phyloP scores from a whole-genome alignment of 768 basidiomycete species.

The Candolleomyces eurysporus region DNA sequence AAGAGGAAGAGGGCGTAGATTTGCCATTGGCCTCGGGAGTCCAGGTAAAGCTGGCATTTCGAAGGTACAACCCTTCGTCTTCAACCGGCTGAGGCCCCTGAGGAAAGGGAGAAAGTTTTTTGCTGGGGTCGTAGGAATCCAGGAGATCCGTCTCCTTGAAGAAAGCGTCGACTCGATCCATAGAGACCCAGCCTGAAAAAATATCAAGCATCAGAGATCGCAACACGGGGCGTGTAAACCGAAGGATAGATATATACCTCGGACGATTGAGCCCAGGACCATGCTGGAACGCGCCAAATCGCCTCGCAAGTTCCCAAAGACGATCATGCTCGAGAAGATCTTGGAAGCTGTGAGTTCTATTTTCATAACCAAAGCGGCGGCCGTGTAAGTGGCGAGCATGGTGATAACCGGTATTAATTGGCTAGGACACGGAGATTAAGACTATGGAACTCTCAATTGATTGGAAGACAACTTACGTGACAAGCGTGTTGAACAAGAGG shows the following conservation, averaged over 20 bases:
- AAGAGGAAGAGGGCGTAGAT: conserved; percentile 23
- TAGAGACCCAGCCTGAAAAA: conserved; percentile 52
- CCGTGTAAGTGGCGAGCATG: conserved; percentile 63
- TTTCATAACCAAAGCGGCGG: conserved; percentile 44
- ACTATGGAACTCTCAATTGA: background rate
- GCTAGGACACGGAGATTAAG: conserved; percentile 38
- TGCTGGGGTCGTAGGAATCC: conserved; percentile 17
- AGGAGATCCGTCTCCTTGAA: conserved; percentile 30
- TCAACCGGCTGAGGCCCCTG: conserved; percentile 1
- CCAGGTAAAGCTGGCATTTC: conserved; percentile 58
- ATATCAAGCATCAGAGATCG: background rate
- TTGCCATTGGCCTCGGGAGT: conserved; percentile 34
- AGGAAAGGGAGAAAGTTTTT: background rate
- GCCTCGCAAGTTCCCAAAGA: conserved; percentile 58
- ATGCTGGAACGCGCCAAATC: conserved; percentile 23
- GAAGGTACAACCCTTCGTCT: conserved; percentile 21
- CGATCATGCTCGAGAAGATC: conserved; percentile 49
- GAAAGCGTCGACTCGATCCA: conserved; percentile 48
- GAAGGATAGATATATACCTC: background rate
- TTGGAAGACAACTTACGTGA: conserved; percentile 40
- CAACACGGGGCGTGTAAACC: no score
- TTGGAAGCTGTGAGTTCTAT: conserved; percentile 25
- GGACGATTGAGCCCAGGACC: conserved; percentile 12
- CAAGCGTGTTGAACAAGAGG: conserved; percentile 41
- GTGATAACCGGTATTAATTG: conserved; percentile 51